A percentile compares a stretch with the other conserved stretches of the same genome.
These are phyloP conservation scores for Populus ilicifolia DNA, from an alignment of 345 rosid species.

Conservation along the genomic window DNA sequence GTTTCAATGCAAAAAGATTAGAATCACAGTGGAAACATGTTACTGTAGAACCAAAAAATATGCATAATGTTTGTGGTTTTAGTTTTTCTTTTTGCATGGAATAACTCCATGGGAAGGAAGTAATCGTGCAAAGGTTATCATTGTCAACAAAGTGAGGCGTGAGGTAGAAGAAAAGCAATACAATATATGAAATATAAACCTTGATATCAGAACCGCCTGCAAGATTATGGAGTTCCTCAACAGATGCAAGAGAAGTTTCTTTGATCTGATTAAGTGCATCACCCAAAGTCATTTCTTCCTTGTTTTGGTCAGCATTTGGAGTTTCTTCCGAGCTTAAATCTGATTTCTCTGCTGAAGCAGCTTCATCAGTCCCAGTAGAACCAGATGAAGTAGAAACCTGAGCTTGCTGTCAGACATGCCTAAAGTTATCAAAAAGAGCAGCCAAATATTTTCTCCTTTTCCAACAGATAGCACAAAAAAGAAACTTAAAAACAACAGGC, in stretches of 20 bases:
- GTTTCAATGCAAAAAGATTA: no score
- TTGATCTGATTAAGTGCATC: conserved; percentile 78
- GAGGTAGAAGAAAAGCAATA: neutral
- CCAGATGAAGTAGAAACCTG: conserved; percentile 59
- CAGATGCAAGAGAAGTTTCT: conserved; percentile 73
- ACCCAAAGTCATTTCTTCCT: conserved; percentile 67
- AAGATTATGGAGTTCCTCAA: conserved; percentile 93
- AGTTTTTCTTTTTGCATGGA: no score
- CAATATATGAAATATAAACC: conserved; percentile 35
- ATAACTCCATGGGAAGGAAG: neutral
- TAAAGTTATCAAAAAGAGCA: conserved; percentile 13
- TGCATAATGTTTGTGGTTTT: no score
- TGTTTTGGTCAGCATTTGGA: conserved; percentile 48
- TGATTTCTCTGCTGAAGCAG: conserved; percentile 46
- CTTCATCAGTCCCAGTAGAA: conserved; percentile 44
- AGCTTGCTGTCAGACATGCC: conserved; percentile 32
- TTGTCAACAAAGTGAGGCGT: neutral
- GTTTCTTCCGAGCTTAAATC: conserved; percentile 46
- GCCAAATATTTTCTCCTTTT: conserved; percentile 6
- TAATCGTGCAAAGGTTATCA: neutral
- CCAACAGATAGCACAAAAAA: neutral
- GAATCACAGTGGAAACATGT: no score
- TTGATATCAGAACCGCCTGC: conserved; percentile 98
- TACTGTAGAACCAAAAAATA: no score
- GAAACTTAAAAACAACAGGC: conserved; percentile 11